Conservation (phyloP, 164 flowering plant genomes). For the Tetracentron sinense region DNA sequence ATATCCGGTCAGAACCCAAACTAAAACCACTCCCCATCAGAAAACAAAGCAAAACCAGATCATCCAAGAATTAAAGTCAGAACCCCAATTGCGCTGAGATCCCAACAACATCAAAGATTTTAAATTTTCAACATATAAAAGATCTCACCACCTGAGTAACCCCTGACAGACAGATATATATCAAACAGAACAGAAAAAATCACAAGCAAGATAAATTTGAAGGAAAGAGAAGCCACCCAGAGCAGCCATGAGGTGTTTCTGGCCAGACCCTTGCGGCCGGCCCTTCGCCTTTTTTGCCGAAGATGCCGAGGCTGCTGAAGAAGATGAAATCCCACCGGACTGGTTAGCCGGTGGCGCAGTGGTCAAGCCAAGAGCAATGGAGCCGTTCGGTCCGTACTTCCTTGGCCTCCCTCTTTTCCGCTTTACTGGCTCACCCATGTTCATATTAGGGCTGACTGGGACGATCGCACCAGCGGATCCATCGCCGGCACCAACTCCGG, state of each 20-base stretch:
- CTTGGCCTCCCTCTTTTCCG: conserved; percentile 81
- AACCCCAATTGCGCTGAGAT: conserved; percentile 6
- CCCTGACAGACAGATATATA: too few relatives aligned
- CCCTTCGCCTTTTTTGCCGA: conserved; percentile 64
- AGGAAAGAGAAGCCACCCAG: conserved; percentile 38
- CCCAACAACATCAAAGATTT: conserved; percentile 4
- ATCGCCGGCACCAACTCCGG: conserved; percentile 15
- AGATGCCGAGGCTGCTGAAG: conserved; percentile 25
- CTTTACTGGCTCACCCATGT: conserved; percentile 49
- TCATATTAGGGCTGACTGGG: conserved; percentile 29
- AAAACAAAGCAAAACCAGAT: background rate
- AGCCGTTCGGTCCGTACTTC: conserved; percentile 80
- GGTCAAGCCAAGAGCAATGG: conserved; percentile 40
- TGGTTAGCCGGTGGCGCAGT: conserved; percentile 22
- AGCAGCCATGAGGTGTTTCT: conserved; percentile 53
- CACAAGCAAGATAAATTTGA: background rate
- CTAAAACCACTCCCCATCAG: background rate
- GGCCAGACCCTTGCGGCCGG: conserved; percentile 73
- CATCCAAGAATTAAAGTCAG: conserved; percentile 15
- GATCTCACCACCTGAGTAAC: background rate
- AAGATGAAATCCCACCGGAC: conserved; percentile 20
- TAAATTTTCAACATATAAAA: too few relatives aligned
- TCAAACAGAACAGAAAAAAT: background rate
- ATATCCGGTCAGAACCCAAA: conserved; percentile 13
- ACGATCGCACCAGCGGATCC: background rate